These are phyloP conservation scores for Ogataea naganishii DNA, from an alignment of 805 yeast genomes.

Conservation along the genomic window DNA sequence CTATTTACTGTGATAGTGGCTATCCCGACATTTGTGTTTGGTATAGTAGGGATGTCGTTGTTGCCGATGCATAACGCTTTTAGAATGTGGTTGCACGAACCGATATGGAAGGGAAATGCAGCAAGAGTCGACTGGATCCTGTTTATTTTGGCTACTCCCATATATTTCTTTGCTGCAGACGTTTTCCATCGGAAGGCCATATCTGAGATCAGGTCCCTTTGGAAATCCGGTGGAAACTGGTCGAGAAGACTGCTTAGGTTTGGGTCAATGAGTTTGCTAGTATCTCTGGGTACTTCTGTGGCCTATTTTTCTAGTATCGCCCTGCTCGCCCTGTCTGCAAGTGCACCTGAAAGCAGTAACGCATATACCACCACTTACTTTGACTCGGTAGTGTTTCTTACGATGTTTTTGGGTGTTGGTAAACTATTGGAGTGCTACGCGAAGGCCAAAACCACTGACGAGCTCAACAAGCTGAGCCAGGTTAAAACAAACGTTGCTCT, in stretches of 20 bases:
- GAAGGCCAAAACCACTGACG: slow-evolving; percentile 58
- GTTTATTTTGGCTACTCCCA: slow-evolving; percentile 59
- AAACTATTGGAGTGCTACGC: slow-evolving; percentile 59
- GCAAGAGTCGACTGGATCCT: slow-evolving; percentile 59
- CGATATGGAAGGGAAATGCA: slow-evolving; percentile 56
- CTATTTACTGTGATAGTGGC: slow-evolving; percentile 43
- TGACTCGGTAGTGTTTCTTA: slow-evolving; percentile 70
- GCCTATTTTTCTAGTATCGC: slow-evolving; percentile 64
- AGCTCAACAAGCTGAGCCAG: slow-evolving; percentile 43
- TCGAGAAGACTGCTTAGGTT: slow-evolving; percentile 50
- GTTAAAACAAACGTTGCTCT: slow-evolving; percentile 44
- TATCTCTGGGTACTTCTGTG: slow-evolving; percentile 66
- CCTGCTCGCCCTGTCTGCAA: slow-evolving; percentile 38
- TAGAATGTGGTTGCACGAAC: slow-evolving; percentile 47
- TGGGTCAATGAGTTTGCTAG: slow-evolving; percentile 71
- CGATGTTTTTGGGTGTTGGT: slow-evolving; percentile 66
- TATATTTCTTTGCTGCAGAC: slow-evolving; percentile 67
- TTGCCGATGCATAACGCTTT: slow-evolving; percentile 32
- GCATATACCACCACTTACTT: slow-evolving; percentile 61
- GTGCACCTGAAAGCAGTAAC: slow-evolving; percentile 12
- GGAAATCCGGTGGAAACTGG: slow-evolving; percentile 49
- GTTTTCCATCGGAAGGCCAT: slow-evolving; percentile 62
- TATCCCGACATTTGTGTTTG: slow-evolving; percentile 58
- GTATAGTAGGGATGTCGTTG: slow-evolving; percentile 61
- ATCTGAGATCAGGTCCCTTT: slow-evolving; percentile 47